A percentile compares a stretch with the other conserved stretches of the same genome.
These are phyloP conservation scores for Aquilaria sinensis DNA, from an alignment of 345 rosid species.

Conservation along the genomic window DNA sequence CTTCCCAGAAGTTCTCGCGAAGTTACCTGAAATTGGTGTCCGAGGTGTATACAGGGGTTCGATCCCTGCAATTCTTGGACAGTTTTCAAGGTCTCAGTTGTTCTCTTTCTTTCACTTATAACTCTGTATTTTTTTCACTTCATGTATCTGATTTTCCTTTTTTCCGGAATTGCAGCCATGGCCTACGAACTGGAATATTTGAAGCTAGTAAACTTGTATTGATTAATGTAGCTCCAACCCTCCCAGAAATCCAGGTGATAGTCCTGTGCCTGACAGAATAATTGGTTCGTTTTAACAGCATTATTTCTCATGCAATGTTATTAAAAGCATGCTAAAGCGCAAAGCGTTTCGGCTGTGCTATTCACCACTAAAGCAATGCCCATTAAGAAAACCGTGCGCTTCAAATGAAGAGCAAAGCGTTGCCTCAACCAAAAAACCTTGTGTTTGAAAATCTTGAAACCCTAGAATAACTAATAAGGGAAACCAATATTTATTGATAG, in stretches of 20 bases:
- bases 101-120: neutral
- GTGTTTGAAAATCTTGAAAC: too few relatives aligned
- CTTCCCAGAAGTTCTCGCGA: constrained; percentile 79
- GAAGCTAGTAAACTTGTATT: constrained; percentile 88
- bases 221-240: constrained; percentile 83
- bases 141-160: constrained; percentile 10
- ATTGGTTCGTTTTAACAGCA: too few relatives aligned
- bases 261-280: neutral
- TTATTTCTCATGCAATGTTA: too few relatives aligned
- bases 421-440: too few relatives aligned
- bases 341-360: too few relatives aligned
- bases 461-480: too few relatives aligned
- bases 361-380: too few relatives aligned
- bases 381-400: too few relatives aligned
- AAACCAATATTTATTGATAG: too few relatives aligned
- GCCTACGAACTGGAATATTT: constrained; percentile 88
- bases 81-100: constrained; percentile 76
- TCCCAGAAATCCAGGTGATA: constrained; percentile 84
- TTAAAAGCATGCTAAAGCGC: too few relatives aligned
- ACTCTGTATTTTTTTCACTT: constrained; percentile 5
- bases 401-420: too few relatives aligned
- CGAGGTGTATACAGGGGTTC: constrained; percentile 90
- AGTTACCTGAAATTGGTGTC: constrained; percentile 87
- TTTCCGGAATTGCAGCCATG: constrained; percentile 56
- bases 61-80: constrained; percentile 93